Evolutionary conservation across 2,329 filamentous ascomycete genomes (phyloP).

Genomic region (Alternaria hordeiaustralica): DNA sequence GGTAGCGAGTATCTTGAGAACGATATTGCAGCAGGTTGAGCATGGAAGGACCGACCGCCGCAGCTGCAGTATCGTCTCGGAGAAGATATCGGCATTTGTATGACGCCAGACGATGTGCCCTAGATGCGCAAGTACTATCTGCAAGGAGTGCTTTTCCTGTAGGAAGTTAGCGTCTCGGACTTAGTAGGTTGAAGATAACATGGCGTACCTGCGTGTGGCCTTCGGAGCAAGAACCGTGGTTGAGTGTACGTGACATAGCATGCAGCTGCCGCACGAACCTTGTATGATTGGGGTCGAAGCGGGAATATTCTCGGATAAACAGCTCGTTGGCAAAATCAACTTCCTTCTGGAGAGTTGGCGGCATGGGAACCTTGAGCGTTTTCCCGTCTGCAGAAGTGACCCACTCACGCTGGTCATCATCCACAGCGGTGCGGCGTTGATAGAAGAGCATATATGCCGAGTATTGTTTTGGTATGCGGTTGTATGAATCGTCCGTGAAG

Average conservation of each 20-base stretch:
- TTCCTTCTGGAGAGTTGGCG: constrained; percentile 55
- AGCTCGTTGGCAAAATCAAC: constrained; percentile 76
- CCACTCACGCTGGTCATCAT: constrained; percentile 41
- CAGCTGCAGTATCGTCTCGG: constrained; percentile 61
- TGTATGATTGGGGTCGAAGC: constrained; percentile 76
- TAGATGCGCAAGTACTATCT: constrained; percentile 68
- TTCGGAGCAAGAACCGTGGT: constrained; percentile 57
- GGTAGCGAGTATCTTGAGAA: constrained; percentile 66
- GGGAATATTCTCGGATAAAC: constrained; percentile 76
- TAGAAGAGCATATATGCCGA: constrained; percentile 99
- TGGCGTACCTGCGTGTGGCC: constrained; percentile 44
- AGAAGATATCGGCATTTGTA: constrained; percentile 71
- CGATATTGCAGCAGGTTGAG: constrained; percentile 61
- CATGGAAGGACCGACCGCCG: constrained; percentile 60
- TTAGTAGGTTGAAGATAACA: not conserved
- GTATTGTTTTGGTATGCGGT: constrained; percentile 39
- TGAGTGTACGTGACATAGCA: constrained; percentile 60
- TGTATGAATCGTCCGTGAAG: constrained; percentile 40
- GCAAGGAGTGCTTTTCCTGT: constrained; percentile 60
- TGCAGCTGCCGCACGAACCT: constrained; percentile 71
- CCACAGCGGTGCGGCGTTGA: constrained; percentile 74
- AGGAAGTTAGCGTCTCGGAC: not conserved
- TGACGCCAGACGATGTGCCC: constrained; percentile 77
- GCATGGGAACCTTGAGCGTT: constrained; percentile 57
- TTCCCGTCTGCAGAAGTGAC: constrained; percentile 52